Percentiles rank a stretch among this genome's conserved stretches.
phyloP scores from a whole-genome alignment of 805 yeast species.

The Metschnikowia baotianmanensis region DNA sequence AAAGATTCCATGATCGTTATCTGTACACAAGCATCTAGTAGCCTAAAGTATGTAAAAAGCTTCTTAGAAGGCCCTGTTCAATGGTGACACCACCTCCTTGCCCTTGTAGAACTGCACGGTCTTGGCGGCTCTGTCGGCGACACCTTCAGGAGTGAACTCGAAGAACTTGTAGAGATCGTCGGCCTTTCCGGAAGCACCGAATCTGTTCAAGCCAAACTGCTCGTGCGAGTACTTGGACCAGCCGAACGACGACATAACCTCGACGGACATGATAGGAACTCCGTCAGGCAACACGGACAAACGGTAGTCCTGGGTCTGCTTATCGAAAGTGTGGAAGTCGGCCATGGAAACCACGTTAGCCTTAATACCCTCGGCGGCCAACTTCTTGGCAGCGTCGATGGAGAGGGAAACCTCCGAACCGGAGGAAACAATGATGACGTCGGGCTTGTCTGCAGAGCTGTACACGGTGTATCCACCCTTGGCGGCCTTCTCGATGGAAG shows the following conservation, averaged over 20 bases:
- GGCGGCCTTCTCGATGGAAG: conserved; percentile 83
- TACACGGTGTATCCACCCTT: conserved; percentile 87
- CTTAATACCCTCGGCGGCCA: conserved; percentile 63
- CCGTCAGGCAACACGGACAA: conserved; percentile 92
- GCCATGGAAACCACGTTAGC: conserved; percentile 90
- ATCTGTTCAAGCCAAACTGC: conserved; percentile 92
- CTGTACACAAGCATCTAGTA: too few species aligned
- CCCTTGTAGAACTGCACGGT: conserved; percentile 84
- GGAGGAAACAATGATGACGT: conserved; percentile 77
- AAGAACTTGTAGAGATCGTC: conserved; percentile 77
- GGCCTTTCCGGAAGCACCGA: conserved; percentile 96
- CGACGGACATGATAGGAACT: conserved; percentile 88
- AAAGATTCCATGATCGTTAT: too few species aligned
- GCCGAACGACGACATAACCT: conserved; percentile 86
- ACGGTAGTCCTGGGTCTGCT: conserved; percentile 76
- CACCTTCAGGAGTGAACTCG: conserved; percentile 90
- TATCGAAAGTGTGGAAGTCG: conserved; percentile 86
- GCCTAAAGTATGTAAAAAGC: too few species aligned
- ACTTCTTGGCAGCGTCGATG: conserved; percentile 76
- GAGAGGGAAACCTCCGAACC: conserved; percentile 92
- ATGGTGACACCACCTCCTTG: conserved; percentile 66
- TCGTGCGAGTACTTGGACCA: conserved; percentile 96
- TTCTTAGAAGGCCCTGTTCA: conserved; percentile 75
- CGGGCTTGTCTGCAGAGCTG: conserved; percentile 49
- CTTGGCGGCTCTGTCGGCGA: conserved; percentile 80